Evolutionary conservation across 2,329 filamentous ascomycete genomes (phyloP).

Genomic region (Penicillium polonicum): DNA sequence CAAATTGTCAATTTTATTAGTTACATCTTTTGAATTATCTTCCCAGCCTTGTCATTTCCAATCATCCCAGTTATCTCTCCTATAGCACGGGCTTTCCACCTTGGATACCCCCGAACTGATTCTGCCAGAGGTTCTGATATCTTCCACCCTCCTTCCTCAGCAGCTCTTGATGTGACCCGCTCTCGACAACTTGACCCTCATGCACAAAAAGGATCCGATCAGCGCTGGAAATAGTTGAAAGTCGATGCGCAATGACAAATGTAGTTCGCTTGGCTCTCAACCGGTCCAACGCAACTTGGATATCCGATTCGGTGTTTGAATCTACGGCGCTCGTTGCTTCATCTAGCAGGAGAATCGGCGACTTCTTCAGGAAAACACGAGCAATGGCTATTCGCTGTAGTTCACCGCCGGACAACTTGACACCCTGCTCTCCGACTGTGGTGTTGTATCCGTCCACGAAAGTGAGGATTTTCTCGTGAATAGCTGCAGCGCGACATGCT

Average conservation of each 20-base stretch:
- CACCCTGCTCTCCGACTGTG: conserved; percentile 34
- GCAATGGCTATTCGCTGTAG: conserved; percentile 47
- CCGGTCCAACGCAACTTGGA: conserved; percentile 24
- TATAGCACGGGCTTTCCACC: not conserved
- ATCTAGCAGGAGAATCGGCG: conserved; percentile 43
- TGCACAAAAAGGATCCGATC: conserved; percentile 36
- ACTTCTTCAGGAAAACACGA: conserved; percentile 42
- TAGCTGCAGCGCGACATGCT: conserved; percentile 37
- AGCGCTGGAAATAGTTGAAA: conserved; percentile 38
- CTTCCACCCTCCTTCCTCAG: conserved; percentile 29
- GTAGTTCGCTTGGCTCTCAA: conserved; percentile 28
- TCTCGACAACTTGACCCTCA: conserved; percentile 40
- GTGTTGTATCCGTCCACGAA: conserved; percentile 41
- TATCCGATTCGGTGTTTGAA: conserved; percentile 34
- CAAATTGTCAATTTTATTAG: not conserved
- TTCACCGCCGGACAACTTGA: conserved; percentile 43
- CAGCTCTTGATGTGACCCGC: conserved; percentile 43
- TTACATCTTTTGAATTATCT: not conserved
- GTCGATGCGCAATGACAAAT: conserved; percentile 39
- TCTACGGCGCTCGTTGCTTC: conserved; percentile 46
- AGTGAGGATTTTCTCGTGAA: conserved; percentile 40
- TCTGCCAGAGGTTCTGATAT: conserved; percentile 34
- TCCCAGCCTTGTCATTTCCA: not conserved
- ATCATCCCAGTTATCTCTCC: not conserved
- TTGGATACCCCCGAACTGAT: conserved; percentile 12